A percentile compares a stretch with the other conserved stretches of the same genome.
Evolutionary conservation across 2,329 filamentous ascomycete species (phyloP).

Genomic region (Chalaropsis thielavioides): DNA sequence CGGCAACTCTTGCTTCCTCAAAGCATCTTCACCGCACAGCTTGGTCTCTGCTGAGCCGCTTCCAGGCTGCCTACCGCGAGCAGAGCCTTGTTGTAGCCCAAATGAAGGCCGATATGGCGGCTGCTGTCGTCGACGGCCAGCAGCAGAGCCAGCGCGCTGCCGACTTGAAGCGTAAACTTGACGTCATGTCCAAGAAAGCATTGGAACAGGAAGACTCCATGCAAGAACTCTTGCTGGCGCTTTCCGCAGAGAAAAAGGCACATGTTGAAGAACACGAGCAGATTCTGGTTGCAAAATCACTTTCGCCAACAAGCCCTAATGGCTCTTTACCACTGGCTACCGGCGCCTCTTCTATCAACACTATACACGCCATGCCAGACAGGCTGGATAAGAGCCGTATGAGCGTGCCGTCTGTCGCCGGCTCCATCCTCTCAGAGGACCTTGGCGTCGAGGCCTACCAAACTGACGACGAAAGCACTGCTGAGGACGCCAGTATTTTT

Average conservation of each 20-base stretch:
- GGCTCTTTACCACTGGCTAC: not conserved
- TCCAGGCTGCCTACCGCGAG: constrained; percentile 45
- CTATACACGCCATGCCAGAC: not conserved
- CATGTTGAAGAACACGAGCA: constrained; percentile 28
- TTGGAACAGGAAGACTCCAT: constrained; percentile 40
- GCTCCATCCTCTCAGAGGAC: constrained; percentile 37
- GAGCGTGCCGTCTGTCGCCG: constrained; percentile 18
- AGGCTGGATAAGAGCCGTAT: constrained; percentile 4
- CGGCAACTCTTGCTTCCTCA: constrained; percentile 12
- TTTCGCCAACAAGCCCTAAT: not conserved
- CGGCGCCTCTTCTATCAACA: not conserved
- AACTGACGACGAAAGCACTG: constrained; percentile 36
- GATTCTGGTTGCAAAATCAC: not conserved
- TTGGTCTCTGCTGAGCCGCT: constrained; percentile 37
- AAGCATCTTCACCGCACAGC: constrained; percentile 30
- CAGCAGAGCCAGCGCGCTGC: constrained; percentile 39
- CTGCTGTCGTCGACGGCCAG: constrained; percentile 38
- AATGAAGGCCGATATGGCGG: constrained; percentile 38
- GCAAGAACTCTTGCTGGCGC: constrained; percentile 34
- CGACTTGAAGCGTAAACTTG: constrained; percentile 44
- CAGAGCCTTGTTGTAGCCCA: constrained; percentile 38
- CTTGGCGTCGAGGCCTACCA: constrained; percentile 40
- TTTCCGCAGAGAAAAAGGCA: constrained; percentile 37
- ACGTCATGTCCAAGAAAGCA: constrained; percentile 41
- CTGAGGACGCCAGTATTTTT: constrained; percentile 42